Evolutionary conservation across 1,284 basidiomycete genomes (phyloP).

Genomic region (Ustilago sp.): DNA sequence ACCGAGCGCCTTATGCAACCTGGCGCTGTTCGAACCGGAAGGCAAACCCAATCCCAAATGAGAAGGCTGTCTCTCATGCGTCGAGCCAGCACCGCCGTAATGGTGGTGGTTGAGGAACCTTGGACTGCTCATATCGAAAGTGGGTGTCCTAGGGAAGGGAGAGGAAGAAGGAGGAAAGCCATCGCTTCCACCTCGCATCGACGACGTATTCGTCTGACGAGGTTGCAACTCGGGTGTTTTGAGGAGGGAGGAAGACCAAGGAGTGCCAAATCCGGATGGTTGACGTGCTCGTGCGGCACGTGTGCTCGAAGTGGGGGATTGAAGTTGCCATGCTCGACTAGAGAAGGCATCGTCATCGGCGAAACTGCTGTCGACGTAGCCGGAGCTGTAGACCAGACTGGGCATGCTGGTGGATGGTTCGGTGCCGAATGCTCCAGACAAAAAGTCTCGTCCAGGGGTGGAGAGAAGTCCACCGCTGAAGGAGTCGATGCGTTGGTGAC

Average conservation of each 20-base stretch:
- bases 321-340: constrained; percentile 50
- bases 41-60: constrained; percentile 47
- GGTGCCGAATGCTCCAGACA: constrained; percentile 44
- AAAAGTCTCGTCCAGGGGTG: constrained; percentile 45
- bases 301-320: constrained; percentile 55
- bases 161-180: constrained; percentile 50
- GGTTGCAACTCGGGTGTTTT: constrained; percentile 54
- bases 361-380: constrained; percentile 33
- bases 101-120: constrained; percentile 28
- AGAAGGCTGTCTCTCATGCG: constrained; percentile 39
- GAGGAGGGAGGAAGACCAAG: constrained; percentile 43
- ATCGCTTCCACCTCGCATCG: constrained; percentile 35
- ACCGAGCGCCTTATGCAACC: constrained; percentile 34
- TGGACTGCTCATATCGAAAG: constrained; percentile 51
- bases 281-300: constrained; percentile 46
- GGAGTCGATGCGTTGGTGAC: constrained; percentile 47
- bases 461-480: constrained; percentile 49
- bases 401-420: constrained; percentile 53
- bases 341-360: constrained; percentile 38
- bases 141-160: constrained; percentile 56
- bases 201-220: constrained; percentile 34
- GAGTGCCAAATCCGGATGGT: constrained; percentile 42
- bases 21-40: constrained; percentile 19
- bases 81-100: constrained; percentile 12
- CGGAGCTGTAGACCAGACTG: constrained; percentile 52